Percentiles rank a stretch among this genome's conserved stretches.
Conservation (phyloP, 192 early-diverging fungal genomes). For the Paraglomus brasilianum region DNA sequence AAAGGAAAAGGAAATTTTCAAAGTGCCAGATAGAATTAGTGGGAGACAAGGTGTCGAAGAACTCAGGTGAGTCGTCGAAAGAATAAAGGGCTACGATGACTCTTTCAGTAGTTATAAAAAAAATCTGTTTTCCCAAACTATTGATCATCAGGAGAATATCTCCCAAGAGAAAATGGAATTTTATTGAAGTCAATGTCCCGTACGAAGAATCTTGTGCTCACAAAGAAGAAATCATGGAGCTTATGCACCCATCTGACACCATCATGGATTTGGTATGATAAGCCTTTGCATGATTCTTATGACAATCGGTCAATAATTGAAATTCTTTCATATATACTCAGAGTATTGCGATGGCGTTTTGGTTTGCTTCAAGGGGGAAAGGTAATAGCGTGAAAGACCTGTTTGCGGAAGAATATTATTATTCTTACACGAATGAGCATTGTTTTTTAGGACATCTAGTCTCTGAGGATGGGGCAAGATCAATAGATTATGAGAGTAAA, state of each 20-base stretch:
- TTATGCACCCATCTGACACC: conserved; percentile 80
- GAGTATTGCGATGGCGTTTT: conserved; percentile 96
- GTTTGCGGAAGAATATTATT: background rate
- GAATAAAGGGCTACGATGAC: background rate
- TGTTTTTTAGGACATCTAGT: conserved; percentile 22
- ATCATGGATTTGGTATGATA: conserved; percentile 84
- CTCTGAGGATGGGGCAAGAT: conserved; percentile 12
- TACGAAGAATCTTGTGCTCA: conserved; percentile 63
- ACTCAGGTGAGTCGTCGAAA: conserved; percentile 35
- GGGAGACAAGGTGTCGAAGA: conserved; percentile 56
- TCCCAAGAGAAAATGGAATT: conserved; percentile 79
- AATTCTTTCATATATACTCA: conserved; percentile 31
- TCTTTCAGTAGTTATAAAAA: background rate
- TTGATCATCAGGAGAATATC: conserved; percentile 56
- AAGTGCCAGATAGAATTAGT: conserved; percentile 85
- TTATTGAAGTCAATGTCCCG: conserved; percentile 87
- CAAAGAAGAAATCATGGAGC: conserved; percentile 59
- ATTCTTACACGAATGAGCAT: no score
- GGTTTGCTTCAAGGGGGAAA: conserved; percentile 88
- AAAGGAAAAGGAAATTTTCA: conserved; percentile 41
- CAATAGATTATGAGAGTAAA: conserved; percentile 54
- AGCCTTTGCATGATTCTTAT: background rate
- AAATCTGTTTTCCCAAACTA: background rate
- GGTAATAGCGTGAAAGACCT: conserved; percentile 43
- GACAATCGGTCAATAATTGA: background rate